Evolutionary conservation across 768 basidiomycete genomes (phyloP).

Genomic region (Podaxis sp.): DNA sequence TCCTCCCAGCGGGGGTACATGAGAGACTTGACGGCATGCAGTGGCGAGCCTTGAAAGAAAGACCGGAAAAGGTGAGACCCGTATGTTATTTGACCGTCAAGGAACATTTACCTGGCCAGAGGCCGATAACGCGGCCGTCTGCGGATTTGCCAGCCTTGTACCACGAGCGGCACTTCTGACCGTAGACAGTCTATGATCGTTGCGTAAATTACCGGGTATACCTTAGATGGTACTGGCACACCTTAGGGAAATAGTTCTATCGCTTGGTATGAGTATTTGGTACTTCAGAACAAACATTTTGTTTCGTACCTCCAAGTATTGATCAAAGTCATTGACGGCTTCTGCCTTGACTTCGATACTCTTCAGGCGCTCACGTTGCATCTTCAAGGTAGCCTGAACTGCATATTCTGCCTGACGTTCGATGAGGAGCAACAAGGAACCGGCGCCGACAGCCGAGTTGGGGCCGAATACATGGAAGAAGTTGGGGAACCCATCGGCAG

Average conservation of each 20-base stretch:
- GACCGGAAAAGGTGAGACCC: not conserved
- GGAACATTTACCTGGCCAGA: constrained; percentile 52
- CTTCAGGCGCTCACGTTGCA: constrained; percentile 61
- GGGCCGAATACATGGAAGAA: constrained; percentile 60
- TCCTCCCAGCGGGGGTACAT: constrained; percentile 65
- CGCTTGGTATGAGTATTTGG: constrained; percentile 3
- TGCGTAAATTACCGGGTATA: not conserved
- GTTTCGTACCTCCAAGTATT: constrained; percentile 49
- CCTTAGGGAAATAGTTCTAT: constrained; percentile 48
- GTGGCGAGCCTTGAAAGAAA: constrained; percentile 40
- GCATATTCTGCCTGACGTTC: constrained; percentile 60
- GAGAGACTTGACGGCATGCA: constrained; percentile 49
- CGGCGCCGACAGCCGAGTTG: constrained; percentile 52
- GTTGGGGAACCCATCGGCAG: constrained; percentile 68
- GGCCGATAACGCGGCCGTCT: constrained; percentile 52
- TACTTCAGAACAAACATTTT: not conserved
- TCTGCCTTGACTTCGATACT: constrained; percentile 57
- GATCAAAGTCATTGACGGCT: constrained; percentile 62
- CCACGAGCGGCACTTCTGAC: constrained; percentile 59
- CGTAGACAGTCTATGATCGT: constrained; percentile 50
- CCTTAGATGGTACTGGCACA: constrained; percentile 18
- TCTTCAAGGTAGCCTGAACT: constrained; percentile 51
- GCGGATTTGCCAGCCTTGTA: constrained; percentile 55
- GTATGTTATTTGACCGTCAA: not conserved
- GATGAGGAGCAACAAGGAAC: constrained; percentile 52